Percentiles rank a stretch among this genome's conserved stretches.
Conservation (phyloP, 179 eudicot genomes). For the Patellifolia procumbens region DNA sequence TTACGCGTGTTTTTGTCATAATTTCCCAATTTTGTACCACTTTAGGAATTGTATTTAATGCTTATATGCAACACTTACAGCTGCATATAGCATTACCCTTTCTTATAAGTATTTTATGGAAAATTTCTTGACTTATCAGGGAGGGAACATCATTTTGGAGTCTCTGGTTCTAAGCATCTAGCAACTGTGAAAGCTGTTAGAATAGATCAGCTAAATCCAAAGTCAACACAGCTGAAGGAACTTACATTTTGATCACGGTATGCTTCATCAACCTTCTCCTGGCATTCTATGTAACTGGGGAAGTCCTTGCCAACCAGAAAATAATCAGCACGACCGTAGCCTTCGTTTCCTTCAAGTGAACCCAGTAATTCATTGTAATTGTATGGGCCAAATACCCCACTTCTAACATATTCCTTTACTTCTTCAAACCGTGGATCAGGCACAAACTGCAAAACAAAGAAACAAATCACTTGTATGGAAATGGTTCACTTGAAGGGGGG, state of each 20-base stretch:
- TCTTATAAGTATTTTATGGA: not conserved
- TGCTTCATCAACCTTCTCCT: constrained; percentile 84
- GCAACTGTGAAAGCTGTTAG: not conserved
- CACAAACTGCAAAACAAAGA: constrained; percentile 62
- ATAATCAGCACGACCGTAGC: constrained; percentile 89
- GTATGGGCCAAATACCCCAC: constrained; percentile 72
- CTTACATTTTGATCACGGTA: constrained; percentile 79
- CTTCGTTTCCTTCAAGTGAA: constrained; percentile 88
- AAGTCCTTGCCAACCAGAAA: constrained; percentile 97
- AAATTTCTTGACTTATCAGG: not conserved
- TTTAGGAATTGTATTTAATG: too few species aligned
- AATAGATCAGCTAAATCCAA: constrained; percentile 7
- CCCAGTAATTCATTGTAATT: constrained; percentile 69
- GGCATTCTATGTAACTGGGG: constrained; percentile 91
- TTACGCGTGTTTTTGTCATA: too few species aligned
- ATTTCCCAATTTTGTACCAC: too few species aligned
- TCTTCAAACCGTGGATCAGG: constrained; percentile 85
- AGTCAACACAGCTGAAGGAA: not conserved
- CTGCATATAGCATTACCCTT: too few species aligned
- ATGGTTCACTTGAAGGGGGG: not conserved
- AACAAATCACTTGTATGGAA: constrained; percentile 4
- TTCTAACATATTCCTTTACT: constrained; percentile 68
- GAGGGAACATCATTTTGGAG: not conserved
- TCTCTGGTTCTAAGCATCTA: not conserved
- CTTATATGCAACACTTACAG: too few species aligned